Conservation (phyloP, 2,329 filamentous ascomycete genomes). For the Fusarium chaquense region DNA sequence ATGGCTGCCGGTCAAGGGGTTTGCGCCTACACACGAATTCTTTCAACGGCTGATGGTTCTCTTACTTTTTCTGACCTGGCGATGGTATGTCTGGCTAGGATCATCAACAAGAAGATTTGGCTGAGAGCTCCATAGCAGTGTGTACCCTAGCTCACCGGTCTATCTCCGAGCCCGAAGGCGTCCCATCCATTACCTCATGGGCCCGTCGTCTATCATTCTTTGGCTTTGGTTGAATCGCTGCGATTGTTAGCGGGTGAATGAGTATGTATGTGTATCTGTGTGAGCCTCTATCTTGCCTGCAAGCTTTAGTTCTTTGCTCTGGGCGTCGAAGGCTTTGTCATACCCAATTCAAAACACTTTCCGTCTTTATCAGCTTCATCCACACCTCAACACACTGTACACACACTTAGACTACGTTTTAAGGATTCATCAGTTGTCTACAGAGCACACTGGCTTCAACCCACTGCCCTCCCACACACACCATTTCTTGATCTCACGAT, state of each 20-base stretch:
- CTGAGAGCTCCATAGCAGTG: conserved; percentile 42
- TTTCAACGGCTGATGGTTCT: conserved; percentile 42
- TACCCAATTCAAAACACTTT: conserved; percentile 42
- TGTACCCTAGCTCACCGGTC: conserved; percentile 42
- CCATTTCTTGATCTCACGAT: conserved; percentile 37
- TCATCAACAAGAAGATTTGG: conserved; percentile 41
- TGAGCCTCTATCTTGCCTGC: conserved; percentile 29
- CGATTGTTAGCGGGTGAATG: conserved; percentile 35
- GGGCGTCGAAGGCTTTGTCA: conserved; percentile 41
- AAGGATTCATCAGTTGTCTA: conserved; percentile 41
- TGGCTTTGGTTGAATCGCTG: conserved; percentile 26
- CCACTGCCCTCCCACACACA: conserved; percentile 43
- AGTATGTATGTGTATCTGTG: conserved; percentile 21
- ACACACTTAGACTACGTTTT: conserved; percentile 32
- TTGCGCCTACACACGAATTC: conserved; percentile 29
- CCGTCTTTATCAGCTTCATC: conserved; percentile 43
- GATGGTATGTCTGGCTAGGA: conserved; percentile 36
- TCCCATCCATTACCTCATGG: conserved; percentile 27
- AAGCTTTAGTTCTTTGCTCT: conserved; percentile 24
- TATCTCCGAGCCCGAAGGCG: conserved; percentile 36
- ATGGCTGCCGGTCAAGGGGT: conserved; percentile 33
- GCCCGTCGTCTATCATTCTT: conserved; percentile 14
- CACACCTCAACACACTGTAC: conserved; percentile 34
- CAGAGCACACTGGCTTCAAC: conserved; percentile 27
- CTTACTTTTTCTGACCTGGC: conserved; percentile 42